Percentiles rank a stretch among this genome's conserved stretches.
phyloP scores from a whole-genome alignment of 441 rosid species.

The Croton setiger region DNA sequence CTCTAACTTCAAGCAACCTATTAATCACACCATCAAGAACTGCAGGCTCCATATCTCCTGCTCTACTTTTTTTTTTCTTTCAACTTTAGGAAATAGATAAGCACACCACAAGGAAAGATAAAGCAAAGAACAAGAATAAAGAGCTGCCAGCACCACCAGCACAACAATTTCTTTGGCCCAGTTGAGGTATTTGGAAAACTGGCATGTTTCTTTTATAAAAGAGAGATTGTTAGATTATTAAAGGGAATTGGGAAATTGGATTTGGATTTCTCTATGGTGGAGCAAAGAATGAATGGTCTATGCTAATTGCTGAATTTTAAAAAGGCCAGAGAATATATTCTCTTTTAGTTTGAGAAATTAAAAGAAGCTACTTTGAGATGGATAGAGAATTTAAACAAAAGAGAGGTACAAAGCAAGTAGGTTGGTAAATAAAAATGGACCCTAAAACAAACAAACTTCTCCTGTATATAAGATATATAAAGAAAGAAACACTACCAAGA shows the following conservation, averaged over 20 bases:
- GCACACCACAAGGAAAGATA: slow-evolving; percentile 6
- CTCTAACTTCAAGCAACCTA: slow-evolving; percentile 60
- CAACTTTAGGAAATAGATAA: slow-evolving; percentile 9
- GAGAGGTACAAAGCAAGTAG: neutral
- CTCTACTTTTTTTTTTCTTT: neutral
- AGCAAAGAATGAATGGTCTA: slow-evolving; percentile 10
- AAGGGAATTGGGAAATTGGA: neutral
- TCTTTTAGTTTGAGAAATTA: slow-evolving; percentile 3
- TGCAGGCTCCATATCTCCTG: neutral
- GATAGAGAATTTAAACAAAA: slow-evolving; percentile 9
- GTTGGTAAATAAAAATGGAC: slow-evolving; percentile 5
- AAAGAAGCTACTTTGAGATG: slow-evolving; percentile 19
- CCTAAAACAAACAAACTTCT: neutral
- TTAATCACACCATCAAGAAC: slow-evolving; percentile 21
- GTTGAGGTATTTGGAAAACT: slow-evolving; percentile 1
- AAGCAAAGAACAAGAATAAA: slow-evolving; percentile 18
- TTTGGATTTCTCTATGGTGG: slow-evolving; percentile 11
- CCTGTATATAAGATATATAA: neutral
- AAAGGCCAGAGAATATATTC: slow-evolving; percentile 22
- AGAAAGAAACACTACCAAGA: neutral
- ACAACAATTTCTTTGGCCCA: neutral
- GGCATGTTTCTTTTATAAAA: neutral
- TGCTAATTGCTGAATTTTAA: neutral
- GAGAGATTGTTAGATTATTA: neutral
- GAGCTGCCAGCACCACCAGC: neutral